These are phyloP conservation scores for Sedum album DNA, from an alignment of 164 flowering plant species.

Conservation along the genomic window DNA sequence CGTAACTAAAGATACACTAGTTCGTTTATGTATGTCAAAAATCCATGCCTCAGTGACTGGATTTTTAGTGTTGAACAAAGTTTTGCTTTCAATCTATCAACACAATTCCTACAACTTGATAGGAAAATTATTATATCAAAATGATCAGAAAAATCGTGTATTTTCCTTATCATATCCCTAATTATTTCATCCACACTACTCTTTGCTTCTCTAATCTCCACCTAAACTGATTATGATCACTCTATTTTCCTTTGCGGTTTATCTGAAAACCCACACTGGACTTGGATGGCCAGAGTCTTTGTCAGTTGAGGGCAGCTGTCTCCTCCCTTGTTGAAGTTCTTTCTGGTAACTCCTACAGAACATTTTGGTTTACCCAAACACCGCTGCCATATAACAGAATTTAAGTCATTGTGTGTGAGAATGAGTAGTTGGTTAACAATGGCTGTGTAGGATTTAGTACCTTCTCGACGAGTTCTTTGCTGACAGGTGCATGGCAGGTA, in stretches of 20 bases:
- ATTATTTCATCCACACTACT: too few species aligned
- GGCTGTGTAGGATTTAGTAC: slow-evolving; percentile 18
- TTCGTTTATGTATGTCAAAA: too few species aligned
- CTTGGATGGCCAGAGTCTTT: background rate
- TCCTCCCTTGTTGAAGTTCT: background rate
- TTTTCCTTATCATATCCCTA: too few species aligned
- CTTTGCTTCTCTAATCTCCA: background rate
- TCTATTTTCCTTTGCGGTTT: background rate
- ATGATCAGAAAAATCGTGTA: too few species aligned
- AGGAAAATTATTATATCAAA: too few species aligned
- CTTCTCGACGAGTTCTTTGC: slow-evolving; percentile 45
- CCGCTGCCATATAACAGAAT: background rate
- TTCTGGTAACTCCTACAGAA: background rate
- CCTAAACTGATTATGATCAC: background rate
- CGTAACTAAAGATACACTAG: too few species aligned
- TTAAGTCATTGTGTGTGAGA: background rate
- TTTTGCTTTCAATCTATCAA: too few species aligned
- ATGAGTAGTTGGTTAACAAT: background rate
- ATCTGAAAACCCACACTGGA: background rate
- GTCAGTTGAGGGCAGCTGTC: background rate
- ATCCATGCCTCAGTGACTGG: too few species aligned
- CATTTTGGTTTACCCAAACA: background rate
- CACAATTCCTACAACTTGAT: too few species aligned
- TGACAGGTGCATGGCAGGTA: slow-evolving; percentile 34
- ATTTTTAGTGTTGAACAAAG: too few species aligned